Base-by-base conservation (phyloP, 805 yeast species). In the Wickerhamomyces subpelliculosus region DNA sequence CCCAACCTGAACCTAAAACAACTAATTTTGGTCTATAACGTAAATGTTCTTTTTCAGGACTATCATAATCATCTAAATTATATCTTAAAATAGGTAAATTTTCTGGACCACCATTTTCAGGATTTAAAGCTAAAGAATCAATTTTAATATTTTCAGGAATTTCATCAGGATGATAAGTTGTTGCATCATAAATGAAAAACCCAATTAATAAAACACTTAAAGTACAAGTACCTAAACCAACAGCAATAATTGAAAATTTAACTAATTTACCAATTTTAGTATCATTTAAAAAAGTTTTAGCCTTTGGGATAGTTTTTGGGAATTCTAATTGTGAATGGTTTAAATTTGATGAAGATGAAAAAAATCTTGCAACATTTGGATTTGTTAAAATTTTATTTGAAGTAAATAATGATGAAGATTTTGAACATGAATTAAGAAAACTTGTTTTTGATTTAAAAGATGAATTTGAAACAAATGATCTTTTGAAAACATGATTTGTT, bases 1-100 rank as follows among this genome's bases (percentile, higher is more conserved):
- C 86, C 86, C 86, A 80, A 33, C 86, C 86, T 27, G 80, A 70
- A 14, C 86, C 86, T 26, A 80, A 61, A 25, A 80, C 65, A 4
- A 80, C 84, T 37, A 80, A 59, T 42, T 70, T 69, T 26, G 81
- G 82, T 53, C 69, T 75, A 43, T 61, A 68, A 41, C 67, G 63
- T 9, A 63, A 42, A n/a, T 57, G 47, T 39, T 68, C 70, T 46
- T 70, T 72, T n/a, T 58, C 67, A 17, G 62, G 67, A 21, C 62
- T 57, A 51, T 80, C 86, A 42, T 65, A 70, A 28, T 75, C 73
- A 49, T 80, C 87, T 38, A 80, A 58, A 42, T 70, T 72, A 26
- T 71, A 65, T 27, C 67, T 68, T 44, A 78, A 62, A 22, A 80
- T 72, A 1, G 85, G 86, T 41, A 81, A 60, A 47, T 81, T 77